A percentile compares a stretch with the other conserved stretches of the same genome.
Evolutionary conservation across 2,329 filamentous ascomycete genomes (phyloP).

Genomic region (Endocalyx cinctus): DNA sequence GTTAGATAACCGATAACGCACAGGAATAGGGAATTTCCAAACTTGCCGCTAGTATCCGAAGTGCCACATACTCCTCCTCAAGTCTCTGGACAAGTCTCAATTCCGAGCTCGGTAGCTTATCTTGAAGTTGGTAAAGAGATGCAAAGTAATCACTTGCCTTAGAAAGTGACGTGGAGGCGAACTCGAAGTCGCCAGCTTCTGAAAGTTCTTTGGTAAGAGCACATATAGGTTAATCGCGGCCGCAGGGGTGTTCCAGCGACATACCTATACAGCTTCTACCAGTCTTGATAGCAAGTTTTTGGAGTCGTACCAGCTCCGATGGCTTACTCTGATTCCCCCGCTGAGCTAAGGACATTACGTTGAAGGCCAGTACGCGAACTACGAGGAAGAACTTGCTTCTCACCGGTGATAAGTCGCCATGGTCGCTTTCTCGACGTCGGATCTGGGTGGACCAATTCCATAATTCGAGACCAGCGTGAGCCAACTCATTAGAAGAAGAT

Average conservation of each 20-base stretch:
- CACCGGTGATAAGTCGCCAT: slow-evolving; percentile 11
- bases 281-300: slow-evolving; percentile 62
- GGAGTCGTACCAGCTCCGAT: slow-evolving; percentile 47
- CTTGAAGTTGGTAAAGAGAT: slow-evolving; percentile 27
- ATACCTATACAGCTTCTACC: slow-evolving; percentile 58
- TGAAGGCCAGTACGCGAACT: slow-evolving; percentile 56
- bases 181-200: slow-evolving; percentile 51
- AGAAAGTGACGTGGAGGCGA: slow-evolving; percentile 59
- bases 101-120: slow-evolving; percentile 25
- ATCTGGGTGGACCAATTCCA: slow-evolving; percentile 65
- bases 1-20: too few relatives aligned
- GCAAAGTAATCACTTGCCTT: slow-evolving; percentile 56
- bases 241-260: too few relatives aligned
- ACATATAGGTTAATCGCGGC: too few relatives aligned
- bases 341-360: slow-evolving; percentile 59
- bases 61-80: slow-evolving; percentile 58
- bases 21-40: slow-evolving; percentile 9
- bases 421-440: slow-evolving; percentile 34
- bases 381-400: slow-evolving; percentile 31
- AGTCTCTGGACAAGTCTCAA: slow-evolving; percentile 31
- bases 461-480: slow-evolving; percentile 50
- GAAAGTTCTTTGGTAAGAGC: slow-evolving; percentile 10
- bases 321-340: slow-evolving; percentile 19
- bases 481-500: slow-evolving; percentile 52
- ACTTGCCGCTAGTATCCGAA: slow-evolving; percentile 63